Evolutionary conservation across 148 eudicot genomes (phyloP).

Genomic region (Polygonum maritimum): DNA sequence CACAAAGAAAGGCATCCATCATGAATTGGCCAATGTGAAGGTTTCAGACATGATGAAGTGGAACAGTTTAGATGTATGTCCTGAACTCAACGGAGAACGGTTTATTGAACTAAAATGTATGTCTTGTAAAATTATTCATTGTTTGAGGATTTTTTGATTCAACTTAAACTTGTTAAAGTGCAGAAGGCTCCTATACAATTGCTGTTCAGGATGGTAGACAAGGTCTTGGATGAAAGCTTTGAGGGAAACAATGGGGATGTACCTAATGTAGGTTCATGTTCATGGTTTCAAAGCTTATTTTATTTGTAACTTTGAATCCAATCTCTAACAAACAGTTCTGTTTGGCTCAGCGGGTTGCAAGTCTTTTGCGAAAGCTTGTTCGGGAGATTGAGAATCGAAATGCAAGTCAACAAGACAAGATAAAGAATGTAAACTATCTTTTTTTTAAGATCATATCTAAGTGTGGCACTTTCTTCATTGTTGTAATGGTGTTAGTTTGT

Average conservation of each 20-base stretch:
- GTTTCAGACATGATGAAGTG: conserved; percentile 57
- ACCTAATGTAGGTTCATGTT: conserved; percentile 43
- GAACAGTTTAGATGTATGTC: conserved; percentile 65
- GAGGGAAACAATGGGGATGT: conserved; percentile 72
- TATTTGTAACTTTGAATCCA: background rate
- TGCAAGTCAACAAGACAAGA: conserved; percentile 54
- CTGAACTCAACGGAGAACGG: background rate
- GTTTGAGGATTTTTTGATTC: conserved; percentile 8
- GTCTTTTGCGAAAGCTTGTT: conserved; percentile 59
- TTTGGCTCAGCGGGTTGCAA: conserved; percentile 47
- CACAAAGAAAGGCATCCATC: conserved; percentile 22
- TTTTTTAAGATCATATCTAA: background rate
- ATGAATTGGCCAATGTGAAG: conserved; percentile 41
- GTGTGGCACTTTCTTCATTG: background rate
- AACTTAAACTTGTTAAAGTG: conserved; percentile 15
- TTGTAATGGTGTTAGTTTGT: background rate
- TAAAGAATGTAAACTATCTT: conserved; percentile 43
- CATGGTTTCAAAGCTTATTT: background rate
- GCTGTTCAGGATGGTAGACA: conserved; percentile 60
- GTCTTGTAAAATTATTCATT: background rate
- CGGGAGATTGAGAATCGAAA: conserved; percentile 77
- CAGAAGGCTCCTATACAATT: conserved; percentile 72
- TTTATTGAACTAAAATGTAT: background rate
- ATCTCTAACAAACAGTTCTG: conserved; percentile 11
- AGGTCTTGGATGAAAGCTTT: conserved; percentile 67